A percentile compares a stretch with the other conserved stretches of the same genome.
phyloP scores from a whole-genome alignment of 805 yeast species.

The Cyberlindnera xylosilytica region DNA sequence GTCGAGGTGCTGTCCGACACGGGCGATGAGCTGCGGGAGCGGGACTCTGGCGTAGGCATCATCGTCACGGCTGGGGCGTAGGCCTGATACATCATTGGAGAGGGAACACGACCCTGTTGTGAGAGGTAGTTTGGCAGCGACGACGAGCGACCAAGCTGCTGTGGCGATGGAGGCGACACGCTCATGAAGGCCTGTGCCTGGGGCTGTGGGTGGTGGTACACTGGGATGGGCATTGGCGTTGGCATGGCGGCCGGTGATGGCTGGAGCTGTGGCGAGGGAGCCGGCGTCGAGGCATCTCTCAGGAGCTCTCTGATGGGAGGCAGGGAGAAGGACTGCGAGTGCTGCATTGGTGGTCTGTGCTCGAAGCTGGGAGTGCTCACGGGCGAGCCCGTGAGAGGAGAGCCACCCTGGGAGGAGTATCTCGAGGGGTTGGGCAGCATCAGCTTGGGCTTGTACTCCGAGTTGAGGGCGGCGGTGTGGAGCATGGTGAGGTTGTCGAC shows the following conservation, averaged over 20 bases:
- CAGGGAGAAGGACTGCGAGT: conserved; percentile 15
- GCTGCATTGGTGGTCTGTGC: conserved; percentile 10
- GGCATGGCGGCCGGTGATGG: background rate
- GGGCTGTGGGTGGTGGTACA: too few relatives aligned
- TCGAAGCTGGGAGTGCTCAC: conserved; percentile 1
- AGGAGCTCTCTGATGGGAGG: conserved; percentile 22
- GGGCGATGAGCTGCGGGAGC: conserved; percentile 14
- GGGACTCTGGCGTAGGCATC: conserved; percentile 18
- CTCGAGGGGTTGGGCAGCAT: conserved; percentile 23
- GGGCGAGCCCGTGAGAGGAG: conserved; percentile 1
- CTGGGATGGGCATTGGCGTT: background rate
- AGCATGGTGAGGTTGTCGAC: conserved; percentile 14
- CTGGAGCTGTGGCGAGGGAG: background rate
- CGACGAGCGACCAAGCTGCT: conserved; percentile 9
- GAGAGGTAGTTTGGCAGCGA: conserved; percentile 12
- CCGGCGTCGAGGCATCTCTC: conserved; percentile 5
- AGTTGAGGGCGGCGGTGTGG: conserved; percentile 9
- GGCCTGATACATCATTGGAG: conserved; percentile 3
- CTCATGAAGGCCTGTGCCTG: too few relatives aligned
- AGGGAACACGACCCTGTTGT: conserved; percentile 8
- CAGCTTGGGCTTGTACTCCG: conserved; percentile 16
- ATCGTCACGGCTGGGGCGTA: conserved; percentile 4
- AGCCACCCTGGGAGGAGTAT: conserved; percentile 9
- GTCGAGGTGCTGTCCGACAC: conserved; percentile 2
- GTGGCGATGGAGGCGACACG: conserved; percentile 1